Conservation (phyloP, 2,329 filamentous ascomycete species). For the Teratosphaeria gauchensis region DNA sequence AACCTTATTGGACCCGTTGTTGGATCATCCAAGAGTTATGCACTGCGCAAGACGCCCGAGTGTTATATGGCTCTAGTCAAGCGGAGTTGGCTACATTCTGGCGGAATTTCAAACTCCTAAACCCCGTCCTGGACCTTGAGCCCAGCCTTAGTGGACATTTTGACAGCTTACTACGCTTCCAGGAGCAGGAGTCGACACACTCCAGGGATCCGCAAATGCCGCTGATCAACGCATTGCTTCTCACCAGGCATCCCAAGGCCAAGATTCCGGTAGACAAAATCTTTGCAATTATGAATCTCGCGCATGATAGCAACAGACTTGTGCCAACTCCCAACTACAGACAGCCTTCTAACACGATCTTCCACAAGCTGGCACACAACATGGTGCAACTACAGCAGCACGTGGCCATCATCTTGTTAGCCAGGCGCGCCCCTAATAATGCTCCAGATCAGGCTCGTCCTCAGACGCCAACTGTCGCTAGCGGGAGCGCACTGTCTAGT, state of each 20-base stretch:
- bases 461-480: background rate
- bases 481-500: background rate
- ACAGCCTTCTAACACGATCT: background rate
- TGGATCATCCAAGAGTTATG: background rate
- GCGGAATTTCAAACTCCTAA: background rate
- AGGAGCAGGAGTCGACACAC: background rate
- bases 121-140: background rate
- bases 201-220: background rate
- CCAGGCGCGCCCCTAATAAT: background rate
- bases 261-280: background rate
- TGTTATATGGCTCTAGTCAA: background rate
- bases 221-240: background rate
- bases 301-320: background rate
- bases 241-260: background rate
- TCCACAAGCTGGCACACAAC: background rate
- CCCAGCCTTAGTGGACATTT: background rate
- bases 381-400: background rate
- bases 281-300: background rate
- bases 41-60: background rate
- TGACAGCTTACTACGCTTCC: background rate
- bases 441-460: background rate
- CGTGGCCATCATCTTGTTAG: background rate
- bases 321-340: background rate
- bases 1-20: background rate
- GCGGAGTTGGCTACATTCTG: background rate